Base-by-base conservation (phyloP, 768 basidiomycete species). In the Galerina sulciceps region DNA sequence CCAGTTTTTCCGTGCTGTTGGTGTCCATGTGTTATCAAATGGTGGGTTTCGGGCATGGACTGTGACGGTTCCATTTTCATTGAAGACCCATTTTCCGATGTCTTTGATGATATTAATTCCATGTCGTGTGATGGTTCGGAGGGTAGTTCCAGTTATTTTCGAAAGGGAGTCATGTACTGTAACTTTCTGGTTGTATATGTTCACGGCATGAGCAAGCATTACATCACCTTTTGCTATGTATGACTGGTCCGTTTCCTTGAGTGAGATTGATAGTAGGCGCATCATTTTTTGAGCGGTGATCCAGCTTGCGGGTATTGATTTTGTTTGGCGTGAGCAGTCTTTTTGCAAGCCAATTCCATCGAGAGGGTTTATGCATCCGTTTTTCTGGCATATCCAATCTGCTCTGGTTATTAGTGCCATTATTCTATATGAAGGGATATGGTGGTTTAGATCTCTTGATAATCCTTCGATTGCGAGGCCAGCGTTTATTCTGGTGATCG, bases 401-500 rank as follows among this genome's bases (percentile, higher is more conserved):
- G 57, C 53, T 4, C 60, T 34, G 1, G 65, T 66, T 20, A 68
- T 64, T 2, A 10, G 36, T 0, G 67, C 62, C 46, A 66, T 54
- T 3, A 40, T 31, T n/a, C 58, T 23, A 50, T 57, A 68, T 11
- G 65, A 23, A 0, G 42, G 42, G 20, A 64, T 60, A 46, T 64
- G 67, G 36, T 68, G 65, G 46, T 68, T 68, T 9, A 68, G 51
- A 37, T 68, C 67, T 6, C 59, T 45, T 20, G 43, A 23, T 1
- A 66, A 17, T 15, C 65, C 59, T 15, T 59, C 18, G 3, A 63
- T 43, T 4, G 65, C 52, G 3, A 64, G 26, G 15, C 42, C 22
- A 11, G 53, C 57, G 47, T 65, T 65, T 13, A 65, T 44, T 10
- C 52, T 8, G 3, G 57, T 9, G 4, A 65, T 51, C 1, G 64